Percentiles rank a stretch among this genome's conserved stretches.
These are phyloP conservation scores for Primulina huaijiensis DNA, from an alignment of 257 asterid species.

Conservation along the genomic window DNA sequence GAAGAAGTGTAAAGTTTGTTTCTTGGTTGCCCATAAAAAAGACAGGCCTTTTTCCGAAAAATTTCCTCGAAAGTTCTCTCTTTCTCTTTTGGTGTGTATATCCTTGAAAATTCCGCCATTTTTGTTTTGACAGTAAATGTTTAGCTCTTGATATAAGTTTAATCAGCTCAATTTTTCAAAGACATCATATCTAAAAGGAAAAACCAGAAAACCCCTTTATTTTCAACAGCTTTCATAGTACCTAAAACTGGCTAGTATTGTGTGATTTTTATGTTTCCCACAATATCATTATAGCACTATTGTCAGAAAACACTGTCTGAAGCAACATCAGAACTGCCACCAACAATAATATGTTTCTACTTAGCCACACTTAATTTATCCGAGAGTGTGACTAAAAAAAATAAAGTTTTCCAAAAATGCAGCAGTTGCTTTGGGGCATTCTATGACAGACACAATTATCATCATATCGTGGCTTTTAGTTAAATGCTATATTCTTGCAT, in stretches of 20 bases:
- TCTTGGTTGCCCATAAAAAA: neutral
- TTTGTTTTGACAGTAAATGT: neutral
- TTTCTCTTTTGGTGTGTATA: too few relatives aligned
- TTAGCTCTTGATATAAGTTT: neutral
- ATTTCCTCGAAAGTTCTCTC: neutral
- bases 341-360: neutral
- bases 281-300: conserved; percentile 27
- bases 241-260: conserved; percentile 19
- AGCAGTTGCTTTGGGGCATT: neutral
- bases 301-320: conserved; percentile 14
- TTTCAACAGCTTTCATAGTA: conserved; percentile 19
- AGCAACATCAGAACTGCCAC: conserved; percentile 12
- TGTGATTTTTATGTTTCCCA: conserved; percentile 25
- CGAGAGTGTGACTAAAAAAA: neutral
- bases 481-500: neutral
- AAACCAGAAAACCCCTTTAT: neutral
- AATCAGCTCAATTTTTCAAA: neutral
- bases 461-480: neutral
- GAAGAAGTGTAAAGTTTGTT: neutral
- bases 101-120: neutral
- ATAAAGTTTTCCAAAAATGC: neutral
- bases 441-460: neutral
- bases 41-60: neutral
- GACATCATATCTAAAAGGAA: neutral
- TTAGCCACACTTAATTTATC: neutral